Evolutionary conservation across 2,329 filamentous ascomycete species (phyloP).

Genomic region (Cercospora sojina): DNA sequence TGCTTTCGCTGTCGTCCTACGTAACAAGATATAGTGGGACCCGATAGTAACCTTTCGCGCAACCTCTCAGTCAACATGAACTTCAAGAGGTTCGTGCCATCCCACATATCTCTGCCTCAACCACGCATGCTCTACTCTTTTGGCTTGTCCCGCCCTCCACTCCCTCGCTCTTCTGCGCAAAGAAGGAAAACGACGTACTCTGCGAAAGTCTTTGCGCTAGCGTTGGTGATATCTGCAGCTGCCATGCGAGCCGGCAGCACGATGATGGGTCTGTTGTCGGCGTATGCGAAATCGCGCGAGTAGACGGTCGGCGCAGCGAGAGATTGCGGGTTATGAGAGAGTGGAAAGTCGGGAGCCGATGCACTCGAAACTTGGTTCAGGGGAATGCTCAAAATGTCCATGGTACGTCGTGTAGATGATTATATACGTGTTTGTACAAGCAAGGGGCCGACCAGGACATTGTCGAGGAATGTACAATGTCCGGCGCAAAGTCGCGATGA

Average conservation of each 20-base stretch:
- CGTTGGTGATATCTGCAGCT: constrained; percentile 47
- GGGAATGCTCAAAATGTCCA: constrained; percentile 9
- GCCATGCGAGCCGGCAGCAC: constrained; percentile 44
- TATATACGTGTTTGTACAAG: constrained; percentile 15
- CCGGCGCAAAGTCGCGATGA: constrained; percentile 12
- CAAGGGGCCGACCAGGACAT: constrained; percentile 17
- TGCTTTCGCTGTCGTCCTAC: constrained; percentile 50
- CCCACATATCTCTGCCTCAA: constrained; percentile 12
- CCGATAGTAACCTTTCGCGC: constrained; percentile 54
- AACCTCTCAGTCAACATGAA: constrained; percentile 42
- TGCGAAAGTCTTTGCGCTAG: constrained; percentile 52
- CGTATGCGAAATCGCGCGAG: constrained; percentile 48
- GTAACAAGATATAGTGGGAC: too few relatives aligned
- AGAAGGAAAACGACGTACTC: constrained; percentile 47
- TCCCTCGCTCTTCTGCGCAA: neutral
- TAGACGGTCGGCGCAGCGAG: constrained; percentile 29
- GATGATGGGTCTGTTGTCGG: constrained; percentile 39
- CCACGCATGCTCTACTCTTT: constrained; percentile 5
- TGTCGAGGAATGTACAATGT: constrained; percentile 16
- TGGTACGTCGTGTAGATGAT: constrained; percentile 8
- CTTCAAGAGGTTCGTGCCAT: constrained; percentile 20
- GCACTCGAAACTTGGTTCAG: constrained; percentile 15
- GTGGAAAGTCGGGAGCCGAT: constrained; percentile 6
- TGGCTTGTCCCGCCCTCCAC: neutral
- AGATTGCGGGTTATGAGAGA: constrained; percentile 4